These are phyloP conservation scores for Trametes sanguinea DNA, from an alignment of 768 basidiomycete genomes.

Conservation along the genomic window DNA sequence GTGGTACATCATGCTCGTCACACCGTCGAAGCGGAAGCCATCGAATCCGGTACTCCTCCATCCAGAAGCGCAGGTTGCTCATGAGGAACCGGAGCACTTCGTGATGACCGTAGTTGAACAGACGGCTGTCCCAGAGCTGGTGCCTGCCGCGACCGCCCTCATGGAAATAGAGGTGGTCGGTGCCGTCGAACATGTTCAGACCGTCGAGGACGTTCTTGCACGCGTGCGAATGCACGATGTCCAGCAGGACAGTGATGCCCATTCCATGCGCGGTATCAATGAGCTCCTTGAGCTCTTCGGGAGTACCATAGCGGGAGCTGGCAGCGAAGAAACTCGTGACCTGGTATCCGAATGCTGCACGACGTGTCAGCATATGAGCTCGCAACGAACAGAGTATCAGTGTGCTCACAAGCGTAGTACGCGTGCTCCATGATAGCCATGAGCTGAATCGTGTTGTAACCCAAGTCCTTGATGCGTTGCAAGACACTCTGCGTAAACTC, in stretches of 20 bases:
- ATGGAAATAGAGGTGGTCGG: conserved; percentile 97
- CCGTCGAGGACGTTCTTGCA: conserved; percentile 98
- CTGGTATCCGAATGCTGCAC: conserved; percentile 93
- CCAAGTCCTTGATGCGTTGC: conserved; percentile 85
- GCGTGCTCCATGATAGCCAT: conserved; percentile 99
- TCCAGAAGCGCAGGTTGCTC: conserved; percentile 92
- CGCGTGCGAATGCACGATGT: conserved; percentile 97
- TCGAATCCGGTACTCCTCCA: conserved; percentile 95
- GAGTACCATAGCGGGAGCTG: conserved; percentile 93
- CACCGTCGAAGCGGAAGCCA: conserved; percentile 98
- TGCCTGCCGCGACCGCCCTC: conserved; percentile 88
- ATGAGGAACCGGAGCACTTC: conserved; percentile 95
- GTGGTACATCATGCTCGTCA: conserved; percentile 99
- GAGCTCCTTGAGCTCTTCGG: conserved; percentile 94
- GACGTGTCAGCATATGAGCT: not conserved
- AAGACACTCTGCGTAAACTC: conserved; percentile 88
- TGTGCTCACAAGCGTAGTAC: conserved; percentile 87
- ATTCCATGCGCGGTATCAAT: conserved; percentile 94
- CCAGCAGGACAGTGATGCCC: conserved; percentile 91
- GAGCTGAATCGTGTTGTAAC: conserved; percentile 96
- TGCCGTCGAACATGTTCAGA: conserved; percentile 94
- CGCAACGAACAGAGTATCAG: conserved; percentile 31
- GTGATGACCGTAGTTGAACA: conserved; percentile 95
- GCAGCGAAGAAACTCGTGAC: conserved; percentile 97
- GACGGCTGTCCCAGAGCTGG: conserved; percentile 95